A percentile compares a stretch with the other conserved stretches of the same genome.
phyloP scores from a whole-genome alignment of 768 basidiomycete genomes.

The Holtermanniella nyarrowii region DNA sequence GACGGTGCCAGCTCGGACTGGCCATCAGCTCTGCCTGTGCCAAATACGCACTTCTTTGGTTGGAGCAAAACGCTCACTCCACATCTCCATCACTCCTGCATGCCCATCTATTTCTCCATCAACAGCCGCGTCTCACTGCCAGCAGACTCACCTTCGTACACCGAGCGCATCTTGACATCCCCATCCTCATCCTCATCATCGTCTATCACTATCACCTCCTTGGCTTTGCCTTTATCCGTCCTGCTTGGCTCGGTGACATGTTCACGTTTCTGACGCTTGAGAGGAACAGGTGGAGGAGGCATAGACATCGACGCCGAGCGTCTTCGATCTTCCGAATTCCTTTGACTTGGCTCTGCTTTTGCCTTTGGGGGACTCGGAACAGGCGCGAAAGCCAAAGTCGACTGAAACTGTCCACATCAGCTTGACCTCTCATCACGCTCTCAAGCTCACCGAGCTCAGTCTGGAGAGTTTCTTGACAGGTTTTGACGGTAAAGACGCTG shows the following conservation, averaged over 20 bases:
- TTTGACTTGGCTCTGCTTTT: no score
- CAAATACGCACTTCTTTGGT: conserved; percentile 13
- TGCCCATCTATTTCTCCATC: neutral
- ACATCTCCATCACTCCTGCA: conserved; percentile 18
- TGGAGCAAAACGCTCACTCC: conserved; percentile 31
- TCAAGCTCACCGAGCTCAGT: conserved; percentile 26
- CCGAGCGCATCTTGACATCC: neutral
- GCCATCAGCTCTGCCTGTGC: neutral
- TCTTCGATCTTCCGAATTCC: neutral
- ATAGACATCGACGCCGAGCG: conserved; percentile 1
- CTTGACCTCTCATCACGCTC: neutral
- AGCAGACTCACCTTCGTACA: neutral
- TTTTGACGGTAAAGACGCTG: neutral
- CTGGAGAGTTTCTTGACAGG: conserved; percentile 20
- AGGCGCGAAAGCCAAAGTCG: conserved; percentile 22
- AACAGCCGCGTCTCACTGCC: neutral
- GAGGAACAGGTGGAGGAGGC: conserved; percentile 1
- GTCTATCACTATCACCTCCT: conserved; percentile 13
- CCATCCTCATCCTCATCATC: conserved; percentile 19
- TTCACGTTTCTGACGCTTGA: conserved; percentile 2
- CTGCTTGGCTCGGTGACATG: conserved; percentile 5
- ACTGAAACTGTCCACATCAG: conserved; percentile 20
- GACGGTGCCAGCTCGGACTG: conserved; percentile 36
- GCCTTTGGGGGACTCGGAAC: conserved; percentile 1
- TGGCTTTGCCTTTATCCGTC: conserved; percentile 12